Evolutionary conservation across 1,284 basidiomycete genomes (phyloP).

Genomic region (Leccinum pachyderme): DNA sequence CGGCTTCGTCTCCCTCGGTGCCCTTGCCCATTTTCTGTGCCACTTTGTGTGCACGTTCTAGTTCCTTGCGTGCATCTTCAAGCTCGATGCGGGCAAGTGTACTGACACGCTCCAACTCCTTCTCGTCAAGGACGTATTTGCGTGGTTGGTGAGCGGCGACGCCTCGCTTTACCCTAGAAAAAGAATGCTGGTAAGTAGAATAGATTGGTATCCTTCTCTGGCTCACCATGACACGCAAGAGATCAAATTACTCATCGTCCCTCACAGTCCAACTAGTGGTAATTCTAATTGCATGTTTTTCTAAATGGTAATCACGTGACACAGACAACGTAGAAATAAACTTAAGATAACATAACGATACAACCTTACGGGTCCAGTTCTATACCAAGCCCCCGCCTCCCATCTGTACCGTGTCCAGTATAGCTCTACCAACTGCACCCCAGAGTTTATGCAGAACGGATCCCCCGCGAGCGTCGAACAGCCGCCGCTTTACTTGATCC

Average conservation of each 20-base stretch:
- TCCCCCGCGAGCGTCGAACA: constrained; percentile 41
- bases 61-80: constrained; percentile 82
- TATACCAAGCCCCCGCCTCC: constrained; percentile 71
- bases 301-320: constrained; percentile 20
- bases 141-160: constrained; percentile 73
- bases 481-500: constrained; percentile 55
- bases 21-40: constrained; percentile 70
- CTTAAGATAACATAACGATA: neutral
- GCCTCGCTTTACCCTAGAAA: constrained; percentile 81
- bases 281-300: constrained; percentile 10
- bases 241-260: constrained; percentile 67
- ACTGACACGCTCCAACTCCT: constrained; percentile 89
- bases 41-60: constrained; percentile 79
- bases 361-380: neutral
- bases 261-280: neutral
- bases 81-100: constrained; percentile 85
- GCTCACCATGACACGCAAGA: constrained; percentile 53
- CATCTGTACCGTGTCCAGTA: constrained; percentile 71
- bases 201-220: neutral
- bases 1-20: constrained; percentile 57
- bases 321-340: constrained; percentile 25
- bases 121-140: constrained; percentile 90
- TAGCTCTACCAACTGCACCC: constrained; percentile 52
- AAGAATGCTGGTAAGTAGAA: neutral
- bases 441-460: constrained; percentile 47